These are phyloP conservation scores for Talaromyces sp. DNA, from an alignment of 2,329 filamentous ascomycete species.

Conservation along the genomic window DNA sequence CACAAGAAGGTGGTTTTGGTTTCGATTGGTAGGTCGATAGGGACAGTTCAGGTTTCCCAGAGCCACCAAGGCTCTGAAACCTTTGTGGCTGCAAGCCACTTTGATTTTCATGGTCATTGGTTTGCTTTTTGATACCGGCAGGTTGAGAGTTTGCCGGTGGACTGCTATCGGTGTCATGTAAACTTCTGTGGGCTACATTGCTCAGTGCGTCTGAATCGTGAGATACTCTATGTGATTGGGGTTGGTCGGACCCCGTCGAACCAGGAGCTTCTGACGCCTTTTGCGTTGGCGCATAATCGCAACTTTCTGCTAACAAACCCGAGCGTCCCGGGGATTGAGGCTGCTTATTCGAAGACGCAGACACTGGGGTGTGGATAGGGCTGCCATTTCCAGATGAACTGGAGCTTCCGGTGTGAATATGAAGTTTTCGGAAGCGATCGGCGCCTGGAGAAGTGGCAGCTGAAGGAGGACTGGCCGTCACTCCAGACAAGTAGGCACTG, in stretches of 20 bases:
- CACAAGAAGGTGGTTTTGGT: conserved; percentile 67
- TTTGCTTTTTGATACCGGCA: not conserved
- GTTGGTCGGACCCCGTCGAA: not conserved
- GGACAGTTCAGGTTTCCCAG: not conserved
- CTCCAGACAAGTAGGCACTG: not conserved
- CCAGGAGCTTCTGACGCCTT: not conserved
- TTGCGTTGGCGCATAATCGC: not conserved
- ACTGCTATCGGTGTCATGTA: not conserved
- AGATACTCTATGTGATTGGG: not conserved
- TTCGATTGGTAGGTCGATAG: conserved; percentile 71
- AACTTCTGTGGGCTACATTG: not conserved
- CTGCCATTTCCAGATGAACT: not conserved
- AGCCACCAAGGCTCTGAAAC: conserved; percentile 90
- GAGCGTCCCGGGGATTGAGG: not conserved
- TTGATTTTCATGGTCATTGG: not conserved
- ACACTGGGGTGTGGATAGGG: not conserved
- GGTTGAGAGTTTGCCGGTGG: not conserved
- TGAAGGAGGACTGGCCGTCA: not conserved
- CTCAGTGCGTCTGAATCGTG: not conserved
- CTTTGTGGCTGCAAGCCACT: conserved; percentile 48
- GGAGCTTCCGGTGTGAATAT: not conserved
- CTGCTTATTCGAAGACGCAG: not conserved
- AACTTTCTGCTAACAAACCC: not conserved
- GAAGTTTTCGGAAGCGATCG: not conserved
- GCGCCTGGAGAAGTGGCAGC: not conserved